Evolutionary conservation across 1,139 yeast genomes (phyloP), one percentile per base, ranked within the genome.

Genomic region (Saccharomyces hybrid): DNA sequence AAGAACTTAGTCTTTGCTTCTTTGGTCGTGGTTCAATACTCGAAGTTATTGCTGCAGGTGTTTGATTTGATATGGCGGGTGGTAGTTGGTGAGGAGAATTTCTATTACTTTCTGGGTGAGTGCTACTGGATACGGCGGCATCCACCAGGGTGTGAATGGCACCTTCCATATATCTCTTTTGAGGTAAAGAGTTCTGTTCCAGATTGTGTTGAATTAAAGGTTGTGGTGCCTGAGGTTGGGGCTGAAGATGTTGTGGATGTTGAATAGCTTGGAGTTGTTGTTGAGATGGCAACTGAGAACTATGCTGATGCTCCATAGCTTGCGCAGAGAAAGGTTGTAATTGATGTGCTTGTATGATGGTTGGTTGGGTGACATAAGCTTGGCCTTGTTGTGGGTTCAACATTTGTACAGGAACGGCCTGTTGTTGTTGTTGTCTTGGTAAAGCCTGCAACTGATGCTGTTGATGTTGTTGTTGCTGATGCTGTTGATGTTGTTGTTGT

Each of bases 81-180:
- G 44, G n/a, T 38, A 11, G 25, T 38, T 16, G 44, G 13, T 38
- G 13, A 38, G 44, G 44, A 20, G 25, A 38, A 5, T 38, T 38
- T 16, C n/a, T 16, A 13, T 38, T 38, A 38, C 11, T 38, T 38
- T 38, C 44, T 16, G 44, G 44, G 13, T 20, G 44, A n/a, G 48
- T 31, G 23, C 48, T 27, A 26, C 59, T 53, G 4, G 67, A 58
- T 3, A 63, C 65, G 5, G 68, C 68, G 25, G 69, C 70, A 54
- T 64, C 61, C 7, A 67, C 69, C 28, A 67, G 52, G 2, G 69
- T 65, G 52, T 65, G 60, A 51, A 67, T 67, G 20, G 64, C 67
- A 13, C 64, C 66, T 49, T 65, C 69, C 53, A 61, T 56, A 8
- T 63, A 57, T 56, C 69, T 64, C 52, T 65, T 65, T 50, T 64